Evolutionary conservation across 768 basidiomycete species (phyloP).

Genomic region (Pleurotus salmoneostramineus): DNA sequence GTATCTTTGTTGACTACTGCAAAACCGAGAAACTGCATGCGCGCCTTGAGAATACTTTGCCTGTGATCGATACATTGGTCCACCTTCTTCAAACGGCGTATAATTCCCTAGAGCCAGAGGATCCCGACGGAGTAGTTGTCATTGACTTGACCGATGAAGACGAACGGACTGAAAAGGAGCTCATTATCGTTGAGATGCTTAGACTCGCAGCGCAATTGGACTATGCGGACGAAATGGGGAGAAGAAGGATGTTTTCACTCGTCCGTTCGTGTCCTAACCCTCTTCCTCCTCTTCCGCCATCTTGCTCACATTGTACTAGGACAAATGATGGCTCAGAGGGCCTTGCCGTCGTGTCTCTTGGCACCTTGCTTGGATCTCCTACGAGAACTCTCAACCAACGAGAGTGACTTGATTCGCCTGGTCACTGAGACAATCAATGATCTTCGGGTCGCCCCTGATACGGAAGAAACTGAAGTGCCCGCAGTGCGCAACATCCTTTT

Average conservation of each 20-base stretch:
- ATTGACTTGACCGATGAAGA: conserved; percentile 35
- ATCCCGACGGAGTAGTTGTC: conserved; percentile 15
- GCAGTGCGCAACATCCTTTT: conserved; percentile 11
- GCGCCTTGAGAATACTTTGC: conserved; percentile 67
- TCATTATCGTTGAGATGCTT: conserved; percentile 79
- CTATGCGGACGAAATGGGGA: conserved; percentile 89
- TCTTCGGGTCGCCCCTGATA: conserved; percentile 52
- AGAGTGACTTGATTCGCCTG: conserved; percentile 82
- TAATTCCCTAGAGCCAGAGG: conserved; percentile 37
- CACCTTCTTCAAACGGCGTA: conserved; percentile 69
- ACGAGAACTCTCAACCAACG: conserved; percentile 62
- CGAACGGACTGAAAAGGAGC: conserved; percentile 46
- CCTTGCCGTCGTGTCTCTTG: conserved; percentile 66
- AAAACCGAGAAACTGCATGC: conserved; percentile 52
- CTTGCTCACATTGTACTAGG: conserved; percentile 33
- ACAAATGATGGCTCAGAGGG: conserved; percentile 74
- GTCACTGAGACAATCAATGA: conserved; percentile 88
- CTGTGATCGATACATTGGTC: conserved; percentile 82
- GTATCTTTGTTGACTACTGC: conserved; percentile 82
- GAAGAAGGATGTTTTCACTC: conserved; percentile 82
- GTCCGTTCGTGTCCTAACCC: conserved; percentile 54
- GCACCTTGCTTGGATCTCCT: conserved; percentile 82
- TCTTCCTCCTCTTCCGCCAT: neutral
- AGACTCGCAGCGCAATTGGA: conserved; percentile 77
- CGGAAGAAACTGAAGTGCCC: conserved; percentile 34